A percentile compares a stretch with the other conserved stretches of the same genome.
phyloP scores from a whole-genome alignment of 768 basidiomycete genomes.

The Rhodotorula taiwanensis region DNA sequence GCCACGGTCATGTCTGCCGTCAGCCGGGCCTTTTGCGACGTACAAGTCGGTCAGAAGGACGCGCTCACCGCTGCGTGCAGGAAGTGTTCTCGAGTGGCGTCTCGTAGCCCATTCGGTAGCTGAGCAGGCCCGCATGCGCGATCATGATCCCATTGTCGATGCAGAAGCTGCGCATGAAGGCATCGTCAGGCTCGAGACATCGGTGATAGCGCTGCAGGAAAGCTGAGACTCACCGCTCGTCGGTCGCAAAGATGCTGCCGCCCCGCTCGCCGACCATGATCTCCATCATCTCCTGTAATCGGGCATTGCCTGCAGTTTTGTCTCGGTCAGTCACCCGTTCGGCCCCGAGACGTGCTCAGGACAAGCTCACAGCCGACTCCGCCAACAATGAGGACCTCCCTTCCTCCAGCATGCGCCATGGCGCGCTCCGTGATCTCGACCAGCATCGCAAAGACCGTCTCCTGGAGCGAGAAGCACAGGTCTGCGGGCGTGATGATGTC shows the following conservation, averaged over 20 bases:
- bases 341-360: background rate
- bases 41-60: background rate
- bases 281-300: conserved; percentile 97
- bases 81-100: conserved; percentile 73
- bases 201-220: background rate
- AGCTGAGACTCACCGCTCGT: conserved; percentile 65
- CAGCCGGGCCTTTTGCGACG: background rate
- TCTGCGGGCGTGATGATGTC: conserved; percentile 90
- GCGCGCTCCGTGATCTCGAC: conserved; percentile 98
- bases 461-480: conserved; percentile 91
- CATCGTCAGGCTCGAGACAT: too few relatives aligned
- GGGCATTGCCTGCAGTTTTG: conserved; percentile 68
- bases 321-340: too few relatives aligned
- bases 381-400: conserved; percentile 92
- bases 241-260: conserved; percentile 86
- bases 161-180: conserved; percentile 65
- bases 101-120: conserved; percentile 78
- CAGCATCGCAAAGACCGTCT: conserved; percentile 94
- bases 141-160: conserved; percentile 99
- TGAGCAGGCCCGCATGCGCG: conserved; percentile 88
- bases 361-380: conserved; percentile 94
- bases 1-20: background rate
- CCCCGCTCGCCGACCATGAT: conserved; percentile 88
- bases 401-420: conserved; percentile 97
- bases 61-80: conserved; percentile 88